Evolutionary conservation across 2,329 filamentous ascomycete genomes (phyloP), one percentile per base, ranked within the genome.

Genomic region (Apiospora phragmitis): DNA sequence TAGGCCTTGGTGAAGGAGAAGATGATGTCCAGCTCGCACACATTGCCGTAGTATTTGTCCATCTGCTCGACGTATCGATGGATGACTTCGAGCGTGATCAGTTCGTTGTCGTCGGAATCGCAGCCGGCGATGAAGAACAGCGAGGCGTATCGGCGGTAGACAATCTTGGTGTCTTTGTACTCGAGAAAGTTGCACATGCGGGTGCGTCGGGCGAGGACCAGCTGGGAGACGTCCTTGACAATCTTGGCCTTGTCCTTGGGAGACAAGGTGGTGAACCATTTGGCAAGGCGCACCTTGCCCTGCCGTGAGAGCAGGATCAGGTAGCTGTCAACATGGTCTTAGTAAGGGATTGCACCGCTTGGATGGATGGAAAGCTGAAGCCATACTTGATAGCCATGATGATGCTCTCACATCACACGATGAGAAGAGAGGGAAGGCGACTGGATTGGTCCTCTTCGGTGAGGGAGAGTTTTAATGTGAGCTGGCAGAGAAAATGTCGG

Each of bases 171-270:
- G 84, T 99, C 96, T 91, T 99, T 99, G 84, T 99, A 99, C 82
- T 99, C 96, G 72, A 99, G 90, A 84, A 99, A 99, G 85, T 99
- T 99, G 90, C 96, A 99, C 96, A 99, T 99, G 82, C 96, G 94
- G 72, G 96, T 98, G 79, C 96, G 91, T 76, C 96, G 91, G 73
- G 96, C 96, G 76, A 99, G 91, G 76, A 99, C 96, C 67, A 98
- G 93, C 84, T 98, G 96, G 72, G 96, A 94, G 79, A 99, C 96
- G 87, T 99, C 96, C 85, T 99, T 99, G 88, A 99, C 95, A 81
- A 99, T 98, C 89, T 99, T 99, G 84, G 95, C 96, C 87, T 99
- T 99, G 81, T 99, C 96, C 84, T 93, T 98, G 74, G 96, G 96
- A 45, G 95, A 97, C 73, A 99, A 89, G 21, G 96, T 99, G 70